Conservation (phyloP, 2,329 filamentous ascomycete species). For the Coleophoma crateriformis region DNA sequence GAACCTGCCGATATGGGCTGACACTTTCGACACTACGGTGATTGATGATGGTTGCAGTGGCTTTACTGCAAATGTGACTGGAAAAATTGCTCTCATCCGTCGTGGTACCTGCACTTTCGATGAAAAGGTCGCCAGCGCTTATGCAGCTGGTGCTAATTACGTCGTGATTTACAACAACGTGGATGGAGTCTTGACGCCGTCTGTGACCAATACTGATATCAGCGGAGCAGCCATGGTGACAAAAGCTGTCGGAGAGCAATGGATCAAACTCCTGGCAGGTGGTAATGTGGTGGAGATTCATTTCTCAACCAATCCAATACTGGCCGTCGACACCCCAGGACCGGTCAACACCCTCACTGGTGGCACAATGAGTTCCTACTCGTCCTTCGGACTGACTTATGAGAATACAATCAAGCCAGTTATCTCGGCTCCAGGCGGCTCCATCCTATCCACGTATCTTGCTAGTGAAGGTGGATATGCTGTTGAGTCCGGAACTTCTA, state of each 20-base stretch:
- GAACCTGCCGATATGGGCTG: neutral
- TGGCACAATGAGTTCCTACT: constrained; percentile 1
- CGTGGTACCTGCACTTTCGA: constrained; percentile 6
- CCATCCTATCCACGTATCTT: constrained; percentile 25
- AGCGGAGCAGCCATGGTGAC: constrained; percentile 3
- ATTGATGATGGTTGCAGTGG: constrained; percentile 2
- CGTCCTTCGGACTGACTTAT: neutral
- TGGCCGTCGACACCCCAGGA: neutral
- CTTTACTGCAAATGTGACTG: neutral
- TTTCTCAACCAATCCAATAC: neutral
- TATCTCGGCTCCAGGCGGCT: constrained; percentile 24
- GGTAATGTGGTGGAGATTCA: neutral
- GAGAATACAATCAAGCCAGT: constrained; percentile 6
- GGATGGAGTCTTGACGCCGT: neutral
- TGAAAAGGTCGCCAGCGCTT: neutral
- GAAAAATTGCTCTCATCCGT: constrained; percentile 4
- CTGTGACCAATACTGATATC: neutral
- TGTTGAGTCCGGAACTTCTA: constrained; percentile 27
- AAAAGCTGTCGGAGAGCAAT: neutral
- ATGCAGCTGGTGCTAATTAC: neutral
- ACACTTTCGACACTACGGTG: neutral
- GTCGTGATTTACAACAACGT: neutral
- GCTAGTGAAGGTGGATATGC: constrained; percentile 18
- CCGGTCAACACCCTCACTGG: constrained; percentile 6
- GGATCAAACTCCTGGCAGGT: neutral